Conservation (phyloP, 2,329 filamentous ascomycete species). For the Alternaria tenuissima region DNA sequence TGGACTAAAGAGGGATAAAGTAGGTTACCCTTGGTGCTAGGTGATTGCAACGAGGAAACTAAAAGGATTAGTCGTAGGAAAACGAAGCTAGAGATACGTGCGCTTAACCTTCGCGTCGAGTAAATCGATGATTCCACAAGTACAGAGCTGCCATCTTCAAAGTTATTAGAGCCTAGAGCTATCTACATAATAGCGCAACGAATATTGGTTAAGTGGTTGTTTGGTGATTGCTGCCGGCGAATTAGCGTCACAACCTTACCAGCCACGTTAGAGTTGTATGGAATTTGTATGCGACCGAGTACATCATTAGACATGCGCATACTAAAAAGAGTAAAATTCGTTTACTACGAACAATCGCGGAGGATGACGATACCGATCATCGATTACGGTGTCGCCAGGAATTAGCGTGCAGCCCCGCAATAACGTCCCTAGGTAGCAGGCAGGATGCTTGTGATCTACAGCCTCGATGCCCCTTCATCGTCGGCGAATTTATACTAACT, state of each 20-base stretch:
- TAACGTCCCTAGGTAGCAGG: background rate
- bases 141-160: too few species aligned
- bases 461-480: too few species aligned
- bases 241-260: background rate
- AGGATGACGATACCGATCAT: background rate
- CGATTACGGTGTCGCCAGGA: background rate
- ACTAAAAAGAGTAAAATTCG: too few species aligned
- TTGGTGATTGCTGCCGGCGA: background rate
- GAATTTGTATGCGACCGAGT: background rate
- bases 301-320: too few species aligned
- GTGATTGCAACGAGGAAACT: too few species aligned
- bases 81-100: too few species aligned
- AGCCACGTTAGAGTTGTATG: background rate
- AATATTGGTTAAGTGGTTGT: background rate
- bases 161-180: background rate
- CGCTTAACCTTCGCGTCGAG: fast-evolving
- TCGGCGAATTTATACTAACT: background rate
- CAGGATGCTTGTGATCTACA: too few species aligned
- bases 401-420: background rate
- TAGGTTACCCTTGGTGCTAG: too few species aligned
- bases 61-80: too few species aligned
- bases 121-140: too few species aligned
- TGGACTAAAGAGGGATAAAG: too few species aligned
- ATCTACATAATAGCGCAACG: fast-evolving
- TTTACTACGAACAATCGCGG: too few species aligned